Conservation (phyloP, 2,329 filamentous ascomycete genomes). For the Niveomyces coronatus region DNA sequence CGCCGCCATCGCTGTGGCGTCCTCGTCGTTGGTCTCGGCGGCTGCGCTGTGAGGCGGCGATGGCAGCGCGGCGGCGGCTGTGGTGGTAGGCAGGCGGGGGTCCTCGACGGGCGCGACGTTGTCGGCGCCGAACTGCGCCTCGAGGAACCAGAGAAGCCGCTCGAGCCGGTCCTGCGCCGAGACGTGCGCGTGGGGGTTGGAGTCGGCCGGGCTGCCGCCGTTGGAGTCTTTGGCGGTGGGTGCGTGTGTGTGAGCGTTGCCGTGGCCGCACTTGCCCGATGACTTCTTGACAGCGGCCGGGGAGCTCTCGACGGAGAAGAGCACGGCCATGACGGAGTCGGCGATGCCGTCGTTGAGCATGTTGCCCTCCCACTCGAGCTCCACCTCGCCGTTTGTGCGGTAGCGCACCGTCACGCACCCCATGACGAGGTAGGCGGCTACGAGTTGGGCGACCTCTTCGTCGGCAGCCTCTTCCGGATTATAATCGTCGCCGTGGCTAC, state of each 20-base stretch:
- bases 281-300: conserved; percentile 82
- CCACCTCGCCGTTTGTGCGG: conserved; percentile 65
- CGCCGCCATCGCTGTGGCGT: conserved; percentile 17
- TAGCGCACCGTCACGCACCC: conserved; percentile 80
- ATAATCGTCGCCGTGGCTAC: conserved; percentile 20
- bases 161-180: conserved; percentile 67
- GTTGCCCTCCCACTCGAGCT: conserved; percentile 96
- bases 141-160: conserved; percentile 88
- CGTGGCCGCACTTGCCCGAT: conserved; percentile 23
- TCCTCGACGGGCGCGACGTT: conserved; percentile 67
- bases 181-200: conserved; percentile 61
- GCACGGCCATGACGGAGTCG: conserved; percentile 89
- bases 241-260: too few relatives aligned
- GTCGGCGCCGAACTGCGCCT: conserved; percentile 86
- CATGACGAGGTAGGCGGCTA: conserved; percentile 66
- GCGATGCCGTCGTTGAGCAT: conserved; percentile 96
- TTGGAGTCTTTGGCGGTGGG: conserved; percentile 29
- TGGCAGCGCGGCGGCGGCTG: conserved; percentile 19
- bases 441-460: conserved; percentile 48
- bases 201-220: conserved; percentile 14
- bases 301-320: conserved; percentile 86
- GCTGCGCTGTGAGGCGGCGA: conserved; percentile 17
- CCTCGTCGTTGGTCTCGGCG: conserved; percentile 18
- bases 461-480: conserved; percentile 45
- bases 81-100: conserved; percentile 41